A percentile compares a stretch with the other conserved stretches of the same genome.
Conservation (phyloP, 768 basidiomycete species). For the Fomitopsis pulvina region DNA sequence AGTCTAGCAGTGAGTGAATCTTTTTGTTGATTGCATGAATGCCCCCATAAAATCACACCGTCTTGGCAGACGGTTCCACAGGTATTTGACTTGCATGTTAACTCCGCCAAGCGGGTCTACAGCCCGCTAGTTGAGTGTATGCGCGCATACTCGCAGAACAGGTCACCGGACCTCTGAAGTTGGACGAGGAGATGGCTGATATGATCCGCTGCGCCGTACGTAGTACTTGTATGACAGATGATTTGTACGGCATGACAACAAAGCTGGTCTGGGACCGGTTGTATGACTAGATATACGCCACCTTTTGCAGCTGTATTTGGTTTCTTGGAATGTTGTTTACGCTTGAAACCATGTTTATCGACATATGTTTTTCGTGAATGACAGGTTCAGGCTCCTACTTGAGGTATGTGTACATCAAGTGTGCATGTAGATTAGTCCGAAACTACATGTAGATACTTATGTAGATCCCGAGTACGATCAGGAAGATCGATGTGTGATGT, state of each 20-base stretch:
- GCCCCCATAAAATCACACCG: slow-evolving; percentile 8
- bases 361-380: too few relatives aligned
- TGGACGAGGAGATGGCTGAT: background rate
- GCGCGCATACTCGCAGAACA: slow-evolving; percentile 19
- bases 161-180: slow-evolving; percentile 8
- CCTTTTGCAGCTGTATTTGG: too few relatives aligned
- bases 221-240: background rate
- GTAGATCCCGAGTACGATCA: too few relatives aligned
- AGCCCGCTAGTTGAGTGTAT: slow-evolving; percentile 21
- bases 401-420: too few relatives aligned
- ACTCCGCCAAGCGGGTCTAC: slow-evolving; percentile 15
- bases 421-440: too few relatives aligned
- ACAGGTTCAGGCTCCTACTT: too few relatives aligned
- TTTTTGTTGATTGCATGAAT: slow-evolving; percentile 6
- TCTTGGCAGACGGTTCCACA: slow-evolving; percentile 7
- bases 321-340: too few relatives aligned
- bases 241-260: background rate
- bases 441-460: too few relatives aligned
- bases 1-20: slow-evolving; percentile 13
- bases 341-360: too few relatives aligned
- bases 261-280: too few relatives aligned
- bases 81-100: slow-evolving; percentile 17
- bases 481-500: too few relatives aligned
- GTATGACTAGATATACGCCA: too few relatives aligned
- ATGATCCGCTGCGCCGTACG: background rate